These are phyloP conservation scores for Tolypocladium album DNA, from an alignment of 2,329 filamentous ascomycete species.

Conservation along the genomic window DNA sequence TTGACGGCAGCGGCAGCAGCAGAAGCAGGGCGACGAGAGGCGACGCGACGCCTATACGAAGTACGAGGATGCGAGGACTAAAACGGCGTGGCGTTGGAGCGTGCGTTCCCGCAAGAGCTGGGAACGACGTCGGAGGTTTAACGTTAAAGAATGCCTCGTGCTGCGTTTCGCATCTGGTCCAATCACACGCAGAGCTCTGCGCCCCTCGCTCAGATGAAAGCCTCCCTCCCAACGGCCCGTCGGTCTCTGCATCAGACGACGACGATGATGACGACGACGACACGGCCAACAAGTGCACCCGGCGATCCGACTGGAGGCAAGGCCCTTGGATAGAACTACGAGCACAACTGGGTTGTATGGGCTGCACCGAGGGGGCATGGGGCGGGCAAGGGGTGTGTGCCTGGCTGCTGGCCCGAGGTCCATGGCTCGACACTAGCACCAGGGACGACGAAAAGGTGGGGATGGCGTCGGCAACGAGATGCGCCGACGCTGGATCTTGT, in stretches of 20 bases:
- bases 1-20: neutral
- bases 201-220: neutral
- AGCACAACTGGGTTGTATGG: too few relatives aligned
- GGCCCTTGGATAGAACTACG: too few relatives aligned
- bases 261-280: neutral
- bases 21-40: neutral
- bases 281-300: neutral
- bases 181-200: neutral
- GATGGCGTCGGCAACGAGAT: neutral
- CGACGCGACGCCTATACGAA: neutral
- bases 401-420: neutral
- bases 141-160: neutral
- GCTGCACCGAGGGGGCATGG: neutral
- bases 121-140: too few relatives aligned
- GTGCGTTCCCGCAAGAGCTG: too few relatives aligned
- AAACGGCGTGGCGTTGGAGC: too few relatives aligned
- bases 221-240: neutral
- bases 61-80: neutral
- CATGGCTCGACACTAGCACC: neutral
- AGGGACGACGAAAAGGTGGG: neutral
- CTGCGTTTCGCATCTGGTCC: neutral
- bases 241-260: neutral
- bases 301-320: neutral
- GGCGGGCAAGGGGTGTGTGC: neutral
- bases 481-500: neutral